These are phyloP conservation scores for Alternaria brassicae DNA, from an alignment of 2,329 filamentous ascomycete genomes.

Conservation along the genomic window DNA sequence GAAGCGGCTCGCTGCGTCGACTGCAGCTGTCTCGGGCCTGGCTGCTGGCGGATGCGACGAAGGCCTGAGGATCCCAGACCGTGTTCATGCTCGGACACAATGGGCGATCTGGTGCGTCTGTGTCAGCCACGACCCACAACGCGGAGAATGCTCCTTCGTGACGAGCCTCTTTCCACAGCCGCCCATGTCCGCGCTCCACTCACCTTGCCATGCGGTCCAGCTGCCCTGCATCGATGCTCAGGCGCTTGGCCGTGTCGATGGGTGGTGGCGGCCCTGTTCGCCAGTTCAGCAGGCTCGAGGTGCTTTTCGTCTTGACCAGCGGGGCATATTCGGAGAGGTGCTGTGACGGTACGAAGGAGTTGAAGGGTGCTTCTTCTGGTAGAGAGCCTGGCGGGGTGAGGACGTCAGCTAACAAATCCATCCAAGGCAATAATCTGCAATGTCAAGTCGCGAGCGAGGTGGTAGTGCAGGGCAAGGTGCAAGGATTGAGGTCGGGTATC, in stretches of 20 bases:
- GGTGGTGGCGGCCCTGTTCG: constrained; percentile 41
- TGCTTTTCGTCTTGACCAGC: constrained; percentile 59
- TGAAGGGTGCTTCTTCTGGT: constrained; percentile 41
- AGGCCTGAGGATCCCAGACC: constrained; percentile 85
- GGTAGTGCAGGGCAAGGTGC: not conserved
- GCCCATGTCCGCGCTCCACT: constrained; percentile 40
- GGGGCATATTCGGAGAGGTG: constrained; percentile 40
- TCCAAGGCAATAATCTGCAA: constrained; percentile 12
- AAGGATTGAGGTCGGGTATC: not conserved
- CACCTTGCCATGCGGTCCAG: constrained; percentile 77
- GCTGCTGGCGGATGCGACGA: constrained; percentile 90
- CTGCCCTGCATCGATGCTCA: constrained; percentile 77
- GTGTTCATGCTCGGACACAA: constrained; percentile 87
- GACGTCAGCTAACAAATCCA: constrained; percentile 37
- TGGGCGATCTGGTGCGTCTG: constrained; percentile 68
- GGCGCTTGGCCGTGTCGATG: constrained; percentile 68
- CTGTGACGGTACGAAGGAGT: constrained; percentile 27
- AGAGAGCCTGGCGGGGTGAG: constrained; percentile 44
- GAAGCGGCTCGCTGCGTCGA: constrained; percentile 71
- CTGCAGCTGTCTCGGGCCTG: constrained; percentile 63
- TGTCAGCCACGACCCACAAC: constrained; percentile 20
- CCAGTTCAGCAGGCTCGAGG: constrained; percentile 56
- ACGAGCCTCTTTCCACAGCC: not conserved
- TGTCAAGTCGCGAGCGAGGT: not conserved
- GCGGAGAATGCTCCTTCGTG: constrained; percentile 9